Evolutionary conservation across 768 basidiomycete species (phyloP).

Genomic region (Gloeophyllum trabeum): DNA sequence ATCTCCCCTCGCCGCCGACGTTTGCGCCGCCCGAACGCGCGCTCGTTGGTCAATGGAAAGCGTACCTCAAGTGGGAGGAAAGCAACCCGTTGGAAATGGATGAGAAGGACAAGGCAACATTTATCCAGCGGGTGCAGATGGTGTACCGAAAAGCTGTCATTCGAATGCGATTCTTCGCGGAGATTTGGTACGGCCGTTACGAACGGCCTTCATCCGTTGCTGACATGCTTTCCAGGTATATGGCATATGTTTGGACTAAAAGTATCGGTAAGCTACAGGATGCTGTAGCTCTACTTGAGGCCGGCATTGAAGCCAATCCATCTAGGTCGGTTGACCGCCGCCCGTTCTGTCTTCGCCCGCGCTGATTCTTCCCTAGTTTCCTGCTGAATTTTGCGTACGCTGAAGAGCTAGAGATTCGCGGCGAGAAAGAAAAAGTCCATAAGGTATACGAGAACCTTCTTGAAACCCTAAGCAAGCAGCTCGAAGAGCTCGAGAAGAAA

Average conservation of each 20-base stretch:
- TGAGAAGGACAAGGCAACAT: slow-evolving; percentile 57
- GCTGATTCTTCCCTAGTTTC: slow-evolving; percentile 37
- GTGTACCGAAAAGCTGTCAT: slow-evolving; percentile 86
- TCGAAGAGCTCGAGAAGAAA: slow-evolving; percentile 47
- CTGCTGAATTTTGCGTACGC: slow-evolving; percentile 85
- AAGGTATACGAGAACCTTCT: slow-evolving; percentile 65
- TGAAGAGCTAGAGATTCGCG: slow-evolving; percentile 57
- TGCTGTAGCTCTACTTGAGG: slow-evolving; percentile 65
- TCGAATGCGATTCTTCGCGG: slow-evolving; percentile 88
- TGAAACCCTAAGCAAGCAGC: slow-evolving; percentile 44
- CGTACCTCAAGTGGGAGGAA: slow-evolving; percentile 93
- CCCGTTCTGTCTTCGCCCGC: slow-evolving; percentile 1
- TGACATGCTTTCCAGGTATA: slow-evolving; percentile 49
- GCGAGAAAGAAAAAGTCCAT: slow-evolving; percentile 60
- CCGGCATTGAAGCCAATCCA: slow-evolving; percentile 83
- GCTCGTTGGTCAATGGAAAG: slow-evolving; percentile 80
- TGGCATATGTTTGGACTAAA: slow-evolving; percentile 79
- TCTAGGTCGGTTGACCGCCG: slow-evolving; percentile 37
- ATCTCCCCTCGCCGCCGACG: slow-evolving; percentile 60
- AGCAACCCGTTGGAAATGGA: slow-evolving; percentile 89
- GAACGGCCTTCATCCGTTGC: slow-evolving; percentile 1
- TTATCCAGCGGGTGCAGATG: slow-evolving; percentile 64
- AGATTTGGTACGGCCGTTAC: slow-evolving; percentile 63
- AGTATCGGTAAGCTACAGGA: slow-evolving; percentile 73
- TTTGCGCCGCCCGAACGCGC: slow-evolving; percentile 64